These are phyloP conservation scores for Saxophila tyrrhenica DNA, from an alignment of 495 filamentous ascomycete genomes.

Conservation along the genomic window DNA sequence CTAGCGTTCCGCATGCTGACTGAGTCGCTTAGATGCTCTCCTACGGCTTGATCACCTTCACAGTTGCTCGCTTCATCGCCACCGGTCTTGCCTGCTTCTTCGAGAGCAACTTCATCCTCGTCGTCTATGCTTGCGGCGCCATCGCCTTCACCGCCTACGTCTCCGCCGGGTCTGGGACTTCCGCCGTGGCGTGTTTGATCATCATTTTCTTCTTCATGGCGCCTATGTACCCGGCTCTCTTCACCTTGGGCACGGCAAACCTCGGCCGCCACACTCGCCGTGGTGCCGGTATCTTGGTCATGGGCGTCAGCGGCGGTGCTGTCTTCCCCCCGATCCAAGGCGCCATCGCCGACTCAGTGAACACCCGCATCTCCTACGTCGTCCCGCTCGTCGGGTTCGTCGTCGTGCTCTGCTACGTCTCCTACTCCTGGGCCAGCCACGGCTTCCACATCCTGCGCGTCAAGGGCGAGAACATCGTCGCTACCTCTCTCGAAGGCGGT, in stretches of 20 bases:
- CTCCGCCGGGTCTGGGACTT: constrained; percentile 25
- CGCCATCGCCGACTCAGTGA: constrained; percentile 17
- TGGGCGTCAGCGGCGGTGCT: constrained; percentile 33
- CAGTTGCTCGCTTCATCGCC: constrained; percentile 40
- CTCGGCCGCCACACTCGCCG: constrained; percentile 49
- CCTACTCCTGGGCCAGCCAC: constrained; percentile 22
- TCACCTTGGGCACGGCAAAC: constrained; percentile 49
- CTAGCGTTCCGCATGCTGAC: too few relatives aligned
- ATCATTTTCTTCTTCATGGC: constrained; percentile 51
- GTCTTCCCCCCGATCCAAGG: constrained; percentile 22
- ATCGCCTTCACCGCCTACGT: constrained; percentile 34
- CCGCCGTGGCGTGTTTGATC: constrained; percentile 45
- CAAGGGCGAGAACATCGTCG: constrained; percentile 14
- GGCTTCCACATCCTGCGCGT: constrained; percentile 19
- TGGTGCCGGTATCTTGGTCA: constrained; percentile 47
- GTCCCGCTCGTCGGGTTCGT: constrained; percentile 26
- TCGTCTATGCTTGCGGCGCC: constrained; percentile 16
- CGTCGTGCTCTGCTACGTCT: constrained; percentile 25
- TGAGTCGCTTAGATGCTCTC: constrained; percentile 45
- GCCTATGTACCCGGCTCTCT: constrained; percentile 52
- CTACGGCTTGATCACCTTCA: constrained; percentile 45
- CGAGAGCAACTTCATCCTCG: constrained; percentile 17
- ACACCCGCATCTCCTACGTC: constrained; percentile 18
- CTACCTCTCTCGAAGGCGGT: constrained; percentile 12
- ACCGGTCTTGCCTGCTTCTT: constrained; percentile 13